Evolutionary conservation across 257 asterid genomes (phyloP), one percentile per base, ranked within the genome.

Genomic region (Fraxinus pennsylvanica): DNA sequence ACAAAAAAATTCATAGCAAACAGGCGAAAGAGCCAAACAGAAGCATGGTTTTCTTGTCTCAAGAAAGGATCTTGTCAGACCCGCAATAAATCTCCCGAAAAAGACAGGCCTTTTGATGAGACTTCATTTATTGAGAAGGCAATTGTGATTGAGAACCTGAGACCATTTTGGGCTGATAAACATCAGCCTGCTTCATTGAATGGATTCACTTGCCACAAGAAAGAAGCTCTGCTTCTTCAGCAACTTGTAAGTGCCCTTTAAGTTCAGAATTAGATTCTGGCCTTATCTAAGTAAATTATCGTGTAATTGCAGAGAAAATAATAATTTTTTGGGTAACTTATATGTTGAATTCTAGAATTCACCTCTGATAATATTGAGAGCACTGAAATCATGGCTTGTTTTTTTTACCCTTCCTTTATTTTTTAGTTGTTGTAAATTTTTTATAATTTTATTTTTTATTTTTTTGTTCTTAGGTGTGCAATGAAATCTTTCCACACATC

Each of bases 161-260:
- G 94, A 68, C 92, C 84, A 38, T 83, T 93, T 77, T 93, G 97
- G 98, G 96, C 98, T 29, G 96, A 93, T 66, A 91, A 89, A 79
- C 86, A 93, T 79, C 96, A 83, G 79, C 97, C 97, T 39, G 75
- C 82, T 76, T 86, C 93, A 1, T 80, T 93, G 79, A 72, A 39
- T 33, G 94, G 84, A 50, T 93, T 91, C 83, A 85, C 87, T 76
- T 93, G 94, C 85, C 98, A 90, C 84, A 91, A 87, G 85, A 84
- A 89, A 77, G 93, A 91, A 83, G 97, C 98, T 83, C 71, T 74
- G 74, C 84, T 80, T 72, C 93, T 93, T n/a, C 90, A 81, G 78
- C 87, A 89, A 68, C 85, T 93, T 75, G 98, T 93, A 81, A 90
- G 91, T 80, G 61, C 15, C 52, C 52, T 10, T 10, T 43, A 10